phyloP scores from a whole-genome alignment of 306 rosid species.

The Gastrolobium bilobum region DNA sequence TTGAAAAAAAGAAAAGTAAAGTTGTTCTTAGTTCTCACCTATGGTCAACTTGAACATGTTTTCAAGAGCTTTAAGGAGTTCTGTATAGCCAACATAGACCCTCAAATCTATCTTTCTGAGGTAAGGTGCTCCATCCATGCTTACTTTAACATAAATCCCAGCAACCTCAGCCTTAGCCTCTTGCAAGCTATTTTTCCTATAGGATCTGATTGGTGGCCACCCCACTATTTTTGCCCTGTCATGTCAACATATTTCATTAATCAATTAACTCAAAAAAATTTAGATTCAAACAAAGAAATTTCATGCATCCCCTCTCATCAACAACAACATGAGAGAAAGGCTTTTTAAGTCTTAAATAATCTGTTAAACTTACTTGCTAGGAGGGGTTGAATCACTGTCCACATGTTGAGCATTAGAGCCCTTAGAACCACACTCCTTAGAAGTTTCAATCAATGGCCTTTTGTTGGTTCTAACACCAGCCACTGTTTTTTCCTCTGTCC shows the following conservation, averaged over 20 bases:
- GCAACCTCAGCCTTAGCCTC: slow-evolving; percentile 67
- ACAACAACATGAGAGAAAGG: neutral
- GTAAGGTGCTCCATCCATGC: slow-evolving; percentile 98
- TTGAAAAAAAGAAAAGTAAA: neutral
- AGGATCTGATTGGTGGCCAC: slow-evolving; percentile 93
- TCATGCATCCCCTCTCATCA: neutral
- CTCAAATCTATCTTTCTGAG: slow-evolving; percentile 87
- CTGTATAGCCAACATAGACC: slow-evolving; percentile 66
- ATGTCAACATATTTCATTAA: slow-evolving; percentile 27
- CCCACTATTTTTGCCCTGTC: slow-evolving; percentile 87
- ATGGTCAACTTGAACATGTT: slow-evolving; percentile 83
- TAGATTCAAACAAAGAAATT: neutral
- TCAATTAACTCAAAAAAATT: slow-evolving; percentile 22
- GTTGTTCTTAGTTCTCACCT: slow-evolving; percentile 47
- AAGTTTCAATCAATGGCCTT: slow-evolving; percentile 60
- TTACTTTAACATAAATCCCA: slow-evolving; percentile 85
- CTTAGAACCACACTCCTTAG: slow-evolving; percentile 53
- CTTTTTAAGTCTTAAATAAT: neutral
- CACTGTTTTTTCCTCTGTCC: slow-evolving; percentile 53
- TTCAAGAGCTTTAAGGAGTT: slow-evolving; percentile 78
- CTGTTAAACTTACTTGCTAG: slow-evolving; percentile 69
- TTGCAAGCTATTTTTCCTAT: slow-evolving; percentile 74
- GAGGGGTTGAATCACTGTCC: slow-evolving; percentile 58
- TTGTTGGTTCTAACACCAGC: slow-evolving; percentile 55
- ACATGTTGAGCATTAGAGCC: slow-evolving; percentile 36